These are phyloP conservation scores for Scytalidium sp. DNA, from an alignment of 2,329 filamentous ascomycete species.

Conservation along the genomic window DNA sequence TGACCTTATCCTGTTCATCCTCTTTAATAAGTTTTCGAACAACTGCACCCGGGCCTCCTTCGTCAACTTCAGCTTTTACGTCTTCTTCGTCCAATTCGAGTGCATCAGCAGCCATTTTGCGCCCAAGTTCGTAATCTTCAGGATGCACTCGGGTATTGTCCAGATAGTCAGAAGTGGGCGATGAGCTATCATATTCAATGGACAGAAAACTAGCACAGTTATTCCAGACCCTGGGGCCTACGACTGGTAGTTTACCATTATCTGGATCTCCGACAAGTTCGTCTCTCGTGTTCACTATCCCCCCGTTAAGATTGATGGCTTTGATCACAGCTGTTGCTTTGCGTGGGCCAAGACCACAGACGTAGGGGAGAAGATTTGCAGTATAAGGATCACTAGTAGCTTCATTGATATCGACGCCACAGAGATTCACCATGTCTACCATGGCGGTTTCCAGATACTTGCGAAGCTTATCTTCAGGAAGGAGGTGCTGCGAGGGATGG, in stretches of 20 bases:
- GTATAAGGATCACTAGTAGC: conserved; percentile 78
- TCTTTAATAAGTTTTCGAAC: conserved; percentile 94
- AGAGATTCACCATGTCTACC: conserved; percentile 97
- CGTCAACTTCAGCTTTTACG: conserved; percentile 89
- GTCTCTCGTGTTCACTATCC: conserved; percentile 76
- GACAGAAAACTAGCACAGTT: conserved; percentile 96
- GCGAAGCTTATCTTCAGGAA: conserved; percentile 82
- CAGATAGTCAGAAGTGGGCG: conserved; percentile 81
- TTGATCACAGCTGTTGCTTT: conserved; percentile 86
- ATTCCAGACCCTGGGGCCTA: conserved; percentile 89
- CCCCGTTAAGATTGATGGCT: conserved; percentile 88
- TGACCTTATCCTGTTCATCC: conserved; percentile 89
- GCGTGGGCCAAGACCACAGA: conserved; percentile 86
- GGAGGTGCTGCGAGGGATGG: conserved; percentile 83
- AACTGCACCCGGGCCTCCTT: conserved; percentile 85
- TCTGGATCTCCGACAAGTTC: conserved; percentile 89
- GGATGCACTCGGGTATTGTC: conserved; percentile 97
- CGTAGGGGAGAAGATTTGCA: conserved; percentile 84
- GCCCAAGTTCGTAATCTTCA: conserved; percentile 95
- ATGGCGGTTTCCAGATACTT: conserved; percentile 92
- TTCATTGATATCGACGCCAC: conserved; percentile 93
- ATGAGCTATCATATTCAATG: conserved; percentile 82
- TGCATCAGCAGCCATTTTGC: conserved; percentile 97
- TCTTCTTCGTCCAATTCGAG: conserved; percentile 97
- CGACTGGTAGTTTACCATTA: conserved; percentile 71